Evolutionary conservation across 2,329 filamentous ascomycete genomes (phyloP).

Genomic region (Dryadomyces quercus-mongolicae): DNA sequence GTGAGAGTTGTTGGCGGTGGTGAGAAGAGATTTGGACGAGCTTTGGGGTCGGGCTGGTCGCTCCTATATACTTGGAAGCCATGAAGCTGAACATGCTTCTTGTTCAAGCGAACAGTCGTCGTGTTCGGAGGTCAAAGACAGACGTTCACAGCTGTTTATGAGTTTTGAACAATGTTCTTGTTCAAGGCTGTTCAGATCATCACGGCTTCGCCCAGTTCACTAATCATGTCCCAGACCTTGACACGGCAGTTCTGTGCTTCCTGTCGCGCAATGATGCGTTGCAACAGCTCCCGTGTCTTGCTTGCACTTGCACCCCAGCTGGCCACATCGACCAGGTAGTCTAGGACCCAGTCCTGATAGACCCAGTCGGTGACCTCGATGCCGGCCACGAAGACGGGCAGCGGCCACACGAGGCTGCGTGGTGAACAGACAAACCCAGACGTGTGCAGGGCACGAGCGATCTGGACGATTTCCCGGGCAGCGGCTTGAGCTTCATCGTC

Average conservation of each 20-base stretch:
- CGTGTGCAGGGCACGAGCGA: slow-evolving; percentile 4
- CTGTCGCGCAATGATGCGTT: slow-evolving; percentile 5
- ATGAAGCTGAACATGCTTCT: neutral
- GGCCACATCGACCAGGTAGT: slow-evolving; percentile 5
- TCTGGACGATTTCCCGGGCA: slow-evolving; percentile 4
- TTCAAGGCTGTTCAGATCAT: slow-evolving; percentile 2
- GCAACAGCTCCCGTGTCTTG: slow-evolving; percentile 3
- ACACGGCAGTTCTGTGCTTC: neutral
- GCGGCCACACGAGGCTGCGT: slow-evolving; percentile 11
- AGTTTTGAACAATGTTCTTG: too few relatives aligned
- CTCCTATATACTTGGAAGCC: too few relatives aligned
- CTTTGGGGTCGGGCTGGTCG: too few relatives aligned
- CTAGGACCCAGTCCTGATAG: slow-evolving; percentile 13
- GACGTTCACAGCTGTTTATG: too few relatives aligned
- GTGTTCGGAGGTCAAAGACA: too few relatives aligned
- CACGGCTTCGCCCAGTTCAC: slow-evolving; percentile 3
- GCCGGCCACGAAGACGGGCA: slow-evolving; percentile 13
- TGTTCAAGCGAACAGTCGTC: neutral
- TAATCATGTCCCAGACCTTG: slow-evolving; percentile 3
- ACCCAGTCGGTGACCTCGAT: slow-evolving; percentile 14
- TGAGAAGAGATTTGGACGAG: too few relatives aligned
- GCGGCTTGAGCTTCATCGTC: slow-evolving; percentile 7
- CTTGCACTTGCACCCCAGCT: slow-evolving; percentile 8
- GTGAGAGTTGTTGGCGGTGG: too few relatives aligned
- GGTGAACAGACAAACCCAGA: slow-evolving; percentile 1